These are phyloP conservation scores for Keqinozyma sinolaborantium DNA, from an alignment of 1,139 yeast genomes.

Conservation along the genomic window DNA sequence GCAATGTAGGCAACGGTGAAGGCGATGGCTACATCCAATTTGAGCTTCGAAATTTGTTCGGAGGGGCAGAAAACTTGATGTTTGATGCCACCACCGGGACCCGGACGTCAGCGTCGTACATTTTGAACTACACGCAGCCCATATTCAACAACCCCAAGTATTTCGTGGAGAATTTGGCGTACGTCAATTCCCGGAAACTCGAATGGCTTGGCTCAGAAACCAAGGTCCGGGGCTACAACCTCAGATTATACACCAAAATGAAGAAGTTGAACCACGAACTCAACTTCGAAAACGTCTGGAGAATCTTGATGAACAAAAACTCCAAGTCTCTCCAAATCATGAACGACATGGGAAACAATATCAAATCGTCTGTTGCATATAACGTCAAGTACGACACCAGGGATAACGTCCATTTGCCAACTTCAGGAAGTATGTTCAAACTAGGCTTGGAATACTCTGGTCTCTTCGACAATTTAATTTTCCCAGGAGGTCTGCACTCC, in stretches of 20 bases:
- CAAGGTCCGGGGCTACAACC: constrained; percentile 58
- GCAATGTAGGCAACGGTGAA: constrained; percentile 91
- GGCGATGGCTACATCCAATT: constrained; percentile 88
- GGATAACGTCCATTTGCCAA: constrained; percentile 53
- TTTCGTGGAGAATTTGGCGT: constrained; percentile 52
- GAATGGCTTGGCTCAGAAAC: constrained; percentile 61
- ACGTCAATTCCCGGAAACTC: constrained; percentile 55
- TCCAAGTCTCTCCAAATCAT: constrained; percentile 32
- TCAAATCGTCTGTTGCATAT: constrained; percentile 57
- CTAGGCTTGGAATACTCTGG: constrained; percentile 60
- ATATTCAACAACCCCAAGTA: constrained; percentile 47
- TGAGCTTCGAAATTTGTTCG: constrained; percentile 73
- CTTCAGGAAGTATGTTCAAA: constrained; percentile 52
- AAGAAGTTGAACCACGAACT: constrained; percentile 49
- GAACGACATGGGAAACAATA: constrained; percentile 54
- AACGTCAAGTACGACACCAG: constrained; percentile 54
- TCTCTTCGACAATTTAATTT: constrained; percentile 19
- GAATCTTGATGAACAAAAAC: constrained; percentile 50
- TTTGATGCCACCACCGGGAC: constrained; percentile 81
- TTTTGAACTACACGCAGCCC: constrained; percentile 65
- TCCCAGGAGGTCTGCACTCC: constrained; percentile 9
- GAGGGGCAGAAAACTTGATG: constrained; percentile 80
- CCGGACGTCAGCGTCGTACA: constrained; percentile 70
- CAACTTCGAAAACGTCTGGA: constrained; percentile 60
- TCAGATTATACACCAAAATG: constrained; percentile 40